Conservation (phyloP, 768 basidiomycete genomes). For the Rhizopogon rudus region DNA sequence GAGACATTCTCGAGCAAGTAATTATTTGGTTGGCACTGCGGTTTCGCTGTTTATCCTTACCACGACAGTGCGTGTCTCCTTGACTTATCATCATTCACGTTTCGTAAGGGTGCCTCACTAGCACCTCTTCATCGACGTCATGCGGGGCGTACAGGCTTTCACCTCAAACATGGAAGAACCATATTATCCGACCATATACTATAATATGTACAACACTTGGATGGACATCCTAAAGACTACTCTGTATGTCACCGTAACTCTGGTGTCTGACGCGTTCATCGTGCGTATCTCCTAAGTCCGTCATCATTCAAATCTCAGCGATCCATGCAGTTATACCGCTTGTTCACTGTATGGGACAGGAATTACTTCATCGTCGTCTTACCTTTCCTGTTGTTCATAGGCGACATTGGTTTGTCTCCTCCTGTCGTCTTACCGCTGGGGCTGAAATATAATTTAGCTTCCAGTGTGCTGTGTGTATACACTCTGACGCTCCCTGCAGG, state of each 20-base stretch:
- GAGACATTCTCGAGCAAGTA: constrained; percentile 3
- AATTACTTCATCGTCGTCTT: constrained; percentile 8
- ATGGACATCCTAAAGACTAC: constrained; percentile 16
- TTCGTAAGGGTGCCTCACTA: background rate
- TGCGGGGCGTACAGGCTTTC: constrained; percentile 17
- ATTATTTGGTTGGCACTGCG: constrained; percentile 3
- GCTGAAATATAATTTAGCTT: constrained; percentile 3
- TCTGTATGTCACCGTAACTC: constrained; percentile 15
- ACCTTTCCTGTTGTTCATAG: constrained; percentile 16
- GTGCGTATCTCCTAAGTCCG: constrained; percentile 6
- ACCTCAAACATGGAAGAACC: constrained; percentile 5
- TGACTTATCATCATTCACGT: background rate
- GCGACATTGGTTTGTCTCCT: constrained; percentile 16
- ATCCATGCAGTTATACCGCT: constrained; percentile 15
- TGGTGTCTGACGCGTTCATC: constrained; percentile 22
- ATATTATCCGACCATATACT: constrained; percentile 14
- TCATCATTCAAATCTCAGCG: background rate
- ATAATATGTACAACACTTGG: constrained; percentile 9
- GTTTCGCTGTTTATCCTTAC: constrained; percentile 4
- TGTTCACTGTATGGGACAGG: constrained; percentile 18
- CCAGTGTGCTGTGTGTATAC: constrained; percentile 11
- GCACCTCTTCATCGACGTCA: constrained; percentile 18
- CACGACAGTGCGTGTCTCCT: constrained; percentile 1
- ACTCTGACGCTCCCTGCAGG: constrained; percentile 9
- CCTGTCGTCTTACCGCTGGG: background rate